These are phyloP conservation scores for Verticillium nonalfalfae DNA, from an alignment of 2,329 filamentous ascomycete species.

Conservation along the genomic window DNA sequence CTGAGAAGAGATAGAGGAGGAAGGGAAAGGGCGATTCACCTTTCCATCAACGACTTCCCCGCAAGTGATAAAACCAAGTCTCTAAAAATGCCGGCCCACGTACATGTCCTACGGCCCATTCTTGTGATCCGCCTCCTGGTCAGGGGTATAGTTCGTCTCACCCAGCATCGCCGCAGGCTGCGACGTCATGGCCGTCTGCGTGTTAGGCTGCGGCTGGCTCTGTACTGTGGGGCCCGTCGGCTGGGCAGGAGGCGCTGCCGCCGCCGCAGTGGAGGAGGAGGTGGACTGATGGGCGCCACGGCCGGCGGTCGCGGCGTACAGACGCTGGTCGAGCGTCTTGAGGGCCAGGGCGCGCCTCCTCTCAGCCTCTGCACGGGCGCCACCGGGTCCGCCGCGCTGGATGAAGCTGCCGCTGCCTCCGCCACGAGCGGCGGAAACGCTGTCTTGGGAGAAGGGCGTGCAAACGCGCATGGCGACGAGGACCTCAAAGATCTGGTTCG, in stretches of 20 bases:
- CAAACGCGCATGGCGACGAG: constrained; percentile 73
- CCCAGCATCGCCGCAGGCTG: constrained; percentile 53
- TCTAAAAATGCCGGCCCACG: background rate
- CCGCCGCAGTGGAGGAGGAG: constrained; percentile 21
- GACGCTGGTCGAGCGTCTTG: constrained; percentile 83
- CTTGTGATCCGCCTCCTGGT: constrained; percentile 30
- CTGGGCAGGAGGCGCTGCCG: constrained; percentile 26
- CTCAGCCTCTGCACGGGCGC: constrained; percentile 86
- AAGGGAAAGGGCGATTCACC: background rate
- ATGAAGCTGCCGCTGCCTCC: constrained; percentile 53
- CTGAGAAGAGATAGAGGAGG: background rate
- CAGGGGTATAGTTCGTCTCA: constrained; percentile 65
- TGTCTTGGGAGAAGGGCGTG: constrained; percentile 77
- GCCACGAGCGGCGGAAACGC: constrained; percentile 63
- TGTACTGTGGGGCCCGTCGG: constrained; percentile 48
- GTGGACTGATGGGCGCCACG: constrained; percentile 16
- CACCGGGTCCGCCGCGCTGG: constrained; percentile 52
- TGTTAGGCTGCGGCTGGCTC: constrained; percentile 47
- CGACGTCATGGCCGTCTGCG: constrained; percentile 52
- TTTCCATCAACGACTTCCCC: background rate
- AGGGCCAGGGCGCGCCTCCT: constrained; percentile 81
- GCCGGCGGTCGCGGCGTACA: constrained; percentile 71
- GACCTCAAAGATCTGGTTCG: constrained; percentile 66
- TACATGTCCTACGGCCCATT: background rate
- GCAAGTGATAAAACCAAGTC: background rate